Base-by-base conservation (phyloP, 345 rosid genomes). In the Eucalyptus microcorys region DNA sequence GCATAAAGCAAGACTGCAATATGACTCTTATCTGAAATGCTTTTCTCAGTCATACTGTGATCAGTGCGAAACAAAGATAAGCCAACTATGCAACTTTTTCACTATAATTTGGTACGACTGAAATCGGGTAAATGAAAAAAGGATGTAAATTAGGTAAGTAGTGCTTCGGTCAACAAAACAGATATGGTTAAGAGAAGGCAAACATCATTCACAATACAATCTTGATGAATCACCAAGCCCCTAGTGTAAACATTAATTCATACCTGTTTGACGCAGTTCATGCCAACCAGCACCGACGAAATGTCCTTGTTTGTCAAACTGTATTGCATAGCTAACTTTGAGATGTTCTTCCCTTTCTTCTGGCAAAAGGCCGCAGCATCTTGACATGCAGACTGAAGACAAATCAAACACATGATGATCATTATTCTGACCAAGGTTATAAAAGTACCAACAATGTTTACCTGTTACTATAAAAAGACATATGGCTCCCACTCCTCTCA, bases 221-320 rank as follows among this genome's bases (percentile, higher is more conserved):
- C 47, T 6, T 7, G 83, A 37, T 40, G 42, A 40, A 37, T 76
- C 84, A 76, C 47, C 5, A 11, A 76, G 47, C 84, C 3, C 84
- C 30, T 37, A 40, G 47, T 4, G 0, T 76, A 76, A 21, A 37
- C 1, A 1, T 80, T 86, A 83, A 68, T 42, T 13, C 32, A 49
- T 22, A 96, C 99, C 99, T 96, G 98, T 90, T 86, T 90, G 47
- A 92, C 94, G 43, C 98, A 96, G 91, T 95, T 95, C 99, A 97
- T 96, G 90, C 99, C 99, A 83, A 97, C 98, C 89, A 97, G 93
- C 86, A 96, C 94, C 0, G 99, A 90, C 4, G 99, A 94, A 85
- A 97, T 93, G 71, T 95, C 96, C 93, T 94, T 94, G 89, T 96
- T 96, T 87, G 91, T 88, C 93, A 96, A 89, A 92, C 98, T 96